Percentiles rank a stretch among this genome's conserved stretches.
Conservation (phyloP, 192 early-diverging fungal genomes). For the Gaertneriomyces sp. region DNA sequence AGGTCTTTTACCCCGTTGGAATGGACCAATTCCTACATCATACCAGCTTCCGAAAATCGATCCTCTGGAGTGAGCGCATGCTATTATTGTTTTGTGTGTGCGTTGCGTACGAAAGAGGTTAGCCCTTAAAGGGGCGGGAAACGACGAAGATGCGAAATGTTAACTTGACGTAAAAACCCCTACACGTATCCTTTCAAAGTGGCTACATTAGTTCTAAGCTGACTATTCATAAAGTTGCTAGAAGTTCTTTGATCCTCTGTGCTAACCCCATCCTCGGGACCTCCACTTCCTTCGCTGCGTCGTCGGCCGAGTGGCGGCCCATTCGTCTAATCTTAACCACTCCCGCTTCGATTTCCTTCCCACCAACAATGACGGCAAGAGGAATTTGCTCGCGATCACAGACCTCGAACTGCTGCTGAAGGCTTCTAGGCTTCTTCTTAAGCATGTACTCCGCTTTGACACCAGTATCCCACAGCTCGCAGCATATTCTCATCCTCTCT, state of each 20-base stretch:
- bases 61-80: no score
- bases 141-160: no score
- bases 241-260: slow-evolving; percentile 13
- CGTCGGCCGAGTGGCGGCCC: background rate
- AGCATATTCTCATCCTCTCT: slow-evolving; percentile 82
- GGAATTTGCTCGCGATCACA: slow-evolving; percentile 88
- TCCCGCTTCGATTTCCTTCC: slow-evolving; percentile 72
- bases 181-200: no score
- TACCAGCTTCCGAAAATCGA: no score
- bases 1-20: no score
- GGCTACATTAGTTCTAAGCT: no score
- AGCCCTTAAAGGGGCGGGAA: no score
- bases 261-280: slow-evolving; percentile 22
- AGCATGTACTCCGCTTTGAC: slow-evolving; percentile 88
- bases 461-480: slow-evolving; percentile 88
- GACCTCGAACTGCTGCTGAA: slow-evolving; percentile 70
- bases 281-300: slow-evolving; percentile 23
- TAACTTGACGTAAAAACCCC: no score
- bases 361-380: slow-evolving; percentile 82
- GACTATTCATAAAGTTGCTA: slow-evolving; percentile 9
- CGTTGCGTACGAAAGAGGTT: no score
- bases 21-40: no score
- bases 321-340: slow-evolving; percentile 76
- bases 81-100: no score
- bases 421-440: slow-evolving; percentile 79